A percentile compares a stretch with the other conserved stretches of the same genome.
phyloP scores from a whole-genome alignment of 2,329 filamentous ascomycete genomes.

The Paramyrothecium sp. region DNA sequence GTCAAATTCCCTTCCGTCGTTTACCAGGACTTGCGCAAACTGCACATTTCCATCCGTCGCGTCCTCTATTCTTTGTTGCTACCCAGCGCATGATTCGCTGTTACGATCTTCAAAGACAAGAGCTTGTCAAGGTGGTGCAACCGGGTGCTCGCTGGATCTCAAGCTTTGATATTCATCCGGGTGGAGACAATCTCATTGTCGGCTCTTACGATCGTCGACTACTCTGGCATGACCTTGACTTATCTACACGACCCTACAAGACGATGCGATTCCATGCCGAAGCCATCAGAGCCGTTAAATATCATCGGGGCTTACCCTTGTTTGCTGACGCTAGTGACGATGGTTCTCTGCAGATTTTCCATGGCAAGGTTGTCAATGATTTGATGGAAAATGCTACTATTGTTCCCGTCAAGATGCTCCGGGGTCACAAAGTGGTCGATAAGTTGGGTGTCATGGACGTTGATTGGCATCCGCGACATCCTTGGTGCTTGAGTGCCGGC shows the following conservation, averaged over 20 bases:
- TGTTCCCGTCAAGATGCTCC: constrained; percentile 91
- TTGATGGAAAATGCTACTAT: constrained; percentile 96
- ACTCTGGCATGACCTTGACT: constrained; percentile 94
- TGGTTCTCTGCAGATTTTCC: constrained; percentile 92
- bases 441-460: constrained; percentile 89
- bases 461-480: constrained; percentile 92
- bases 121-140: constrained; percentile 88
- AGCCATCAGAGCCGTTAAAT: constrained; percentile 86
- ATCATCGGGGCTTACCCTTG: constrained; percentile 78
- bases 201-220: constrained; percentile 92
- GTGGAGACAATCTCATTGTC: constrained; percentile 90
- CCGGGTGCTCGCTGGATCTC: constrained; percentile 94
- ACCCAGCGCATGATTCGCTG: constrained; percentile 90
- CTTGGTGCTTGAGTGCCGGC: constrained; percentile 92
- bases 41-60: constrained; percentile 90
- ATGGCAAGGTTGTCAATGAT: constrained; percentile 92
- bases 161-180: constrained; percentile 87
- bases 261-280: constrained; percentile 92
- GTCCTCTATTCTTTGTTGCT: constrained; percentile 92
- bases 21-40: constrained; percentile 76
- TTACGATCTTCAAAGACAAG: constrained; percentile 90
- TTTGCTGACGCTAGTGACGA: constrained; percentile 97
- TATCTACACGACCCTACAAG: constrained; percentile 89
- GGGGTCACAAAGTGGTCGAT: constrained; percentile 82
- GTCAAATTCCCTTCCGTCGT: constrained; percentile 87